Percentiles rank a stretch among this genome's conserved stretches.
phyloP scores from a whole-genome alignment of 169 alveolate species.

The Plasmodium gallinaceum region DNA sequence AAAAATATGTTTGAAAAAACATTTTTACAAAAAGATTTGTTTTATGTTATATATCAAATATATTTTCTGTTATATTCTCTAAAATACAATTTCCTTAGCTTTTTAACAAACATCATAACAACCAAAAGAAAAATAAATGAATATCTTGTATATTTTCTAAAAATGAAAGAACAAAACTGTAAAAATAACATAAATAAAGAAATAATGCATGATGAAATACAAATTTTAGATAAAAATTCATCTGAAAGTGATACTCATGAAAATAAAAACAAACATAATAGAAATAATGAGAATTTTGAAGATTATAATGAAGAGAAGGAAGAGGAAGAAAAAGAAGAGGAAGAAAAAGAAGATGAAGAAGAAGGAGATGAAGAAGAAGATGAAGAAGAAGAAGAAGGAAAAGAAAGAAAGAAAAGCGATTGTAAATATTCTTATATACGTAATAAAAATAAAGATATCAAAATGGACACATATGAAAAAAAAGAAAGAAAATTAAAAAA shows the following conservation, averaged over 20 bases:
- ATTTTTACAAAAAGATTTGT: constrained; percentile 58
- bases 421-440: neutral
- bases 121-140: constrained; percentile 55
- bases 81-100: constrained; percentile 45
- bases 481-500: neutral
- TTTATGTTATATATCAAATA: constrained; percentile 63
- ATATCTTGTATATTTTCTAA: constrained; percentile 27
- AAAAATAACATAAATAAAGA: neutral
- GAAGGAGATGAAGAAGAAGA: neutral
- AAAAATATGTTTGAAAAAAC: constrained; percentile 61
- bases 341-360: constrained; percentile 6
- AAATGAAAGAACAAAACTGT: constrained; percentile 26
- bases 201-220: neutral
- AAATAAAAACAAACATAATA: neutral
- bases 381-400: neutral
- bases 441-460: neutral
- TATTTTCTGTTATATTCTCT: constrained; percentile 45
- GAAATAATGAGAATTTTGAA: neutral
- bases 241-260: constrained; percentile 7
- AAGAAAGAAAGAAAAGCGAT: neutral
- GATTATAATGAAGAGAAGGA: neutral
- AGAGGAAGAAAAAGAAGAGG: neutral
- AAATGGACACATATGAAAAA: neutral
- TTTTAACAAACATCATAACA: constrained; percentile 6
- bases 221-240: neutral